Evolutionary conservation across 257 asterid genomes (phyloP).

Genomic region (Scutellaria galericulata): DNA sequence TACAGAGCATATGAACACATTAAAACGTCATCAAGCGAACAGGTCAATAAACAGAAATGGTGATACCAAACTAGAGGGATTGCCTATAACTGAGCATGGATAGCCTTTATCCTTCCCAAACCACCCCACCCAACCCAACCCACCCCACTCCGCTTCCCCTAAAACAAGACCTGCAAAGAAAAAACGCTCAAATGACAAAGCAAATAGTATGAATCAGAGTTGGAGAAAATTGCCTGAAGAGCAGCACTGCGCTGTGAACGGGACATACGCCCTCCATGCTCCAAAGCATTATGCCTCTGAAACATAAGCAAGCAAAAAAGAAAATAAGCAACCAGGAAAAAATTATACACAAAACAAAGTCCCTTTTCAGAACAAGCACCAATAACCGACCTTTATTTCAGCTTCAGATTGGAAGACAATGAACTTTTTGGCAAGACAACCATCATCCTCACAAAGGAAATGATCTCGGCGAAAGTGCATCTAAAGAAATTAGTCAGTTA

Average conservation of each 20-base stretch:
- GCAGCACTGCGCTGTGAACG: constrained; percentile 97
- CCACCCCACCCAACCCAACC: not conserved
- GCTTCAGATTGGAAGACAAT: constrained; percentile 78
- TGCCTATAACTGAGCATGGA: constrained; percentile 20
- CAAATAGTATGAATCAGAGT: constrained; percentile 21
- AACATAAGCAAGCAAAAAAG: constrained; percentile 34
- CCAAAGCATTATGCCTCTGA: constrained; percentile 91
- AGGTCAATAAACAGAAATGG: constrained; percentile 4
- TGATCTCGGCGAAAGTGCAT: constrained; percentile 84
- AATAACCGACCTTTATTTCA: constrained; percentile 77
- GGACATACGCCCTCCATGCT: constrained; percentile 97
- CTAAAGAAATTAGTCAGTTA: constrained; percentile 49
- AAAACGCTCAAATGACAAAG: constrained; percentile 13
- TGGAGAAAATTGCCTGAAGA: constrained; percentile 70
- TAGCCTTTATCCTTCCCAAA: not conserved
- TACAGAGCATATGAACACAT: constrained; percentile 25
- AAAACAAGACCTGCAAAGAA: not conserved
- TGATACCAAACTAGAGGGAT: not conserved
- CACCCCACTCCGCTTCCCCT: not conserved
- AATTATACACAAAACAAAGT: not conserved
- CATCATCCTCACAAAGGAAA: constrained; percentile 89
- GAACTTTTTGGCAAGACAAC: constrained; percentile 88
- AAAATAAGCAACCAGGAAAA: constrained; percentile 13
- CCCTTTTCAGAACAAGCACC: constrained; percentile 12
- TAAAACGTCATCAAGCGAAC: constrained; percentile 21